Evolutionary conservation across 352 stramenopile genomes (phyloP), one percentile per base, ranked within the genome.

Genomic region (Phytophthora crassamura): DNA sequence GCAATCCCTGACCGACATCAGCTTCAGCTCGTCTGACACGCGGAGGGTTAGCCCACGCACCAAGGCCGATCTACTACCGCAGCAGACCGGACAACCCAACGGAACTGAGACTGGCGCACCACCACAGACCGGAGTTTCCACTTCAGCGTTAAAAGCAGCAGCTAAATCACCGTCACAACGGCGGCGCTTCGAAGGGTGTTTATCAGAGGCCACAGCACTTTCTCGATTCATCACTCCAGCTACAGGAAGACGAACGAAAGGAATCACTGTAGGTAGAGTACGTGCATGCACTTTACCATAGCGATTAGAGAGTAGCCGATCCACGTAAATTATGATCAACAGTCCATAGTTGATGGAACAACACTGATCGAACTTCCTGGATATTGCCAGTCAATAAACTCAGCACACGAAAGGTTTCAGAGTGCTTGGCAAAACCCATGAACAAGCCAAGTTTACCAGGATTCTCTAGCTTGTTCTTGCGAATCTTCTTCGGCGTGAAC

Each of bases 401-500:
- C 11, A 56, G n/a, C 7, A 56, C 25, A 34, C 56, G 45, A 50
- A 30, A 41, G 28, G n/a, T 41, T 11, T 51, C 22, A 4, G 25
- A 64, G 45, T 56, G 36, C 47, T 55, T 56, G n/a, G 16, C 35
- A 10, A 20, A 64, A 4, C 45, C 56, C 22, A 56, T 28, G 2
- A 56, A 64, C 28, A 51, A 34, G 12, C 36, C 35, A 50, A 36
- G 15, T 35, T 64, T 56, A 30, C 35, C 36, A 50, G 36, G 45
- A 16, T 55, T 64, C 30, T 56, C 25, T 11, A 56, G n/a, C 12
- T 50, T 56, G 15, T 22, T 43, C 7, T 22, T 28, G 5, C 43
- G 35, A 43, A 56, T 16, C 18, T 38, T 28, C 45, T 64, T 64
- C 7, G 45, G 56, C 25, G 56, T 64, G 11, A 64, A 56, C 9